Conservation (phyloP, 2,329 filamentous ascomycete genomes). For the Talaromyces funiculosus region DNA sequence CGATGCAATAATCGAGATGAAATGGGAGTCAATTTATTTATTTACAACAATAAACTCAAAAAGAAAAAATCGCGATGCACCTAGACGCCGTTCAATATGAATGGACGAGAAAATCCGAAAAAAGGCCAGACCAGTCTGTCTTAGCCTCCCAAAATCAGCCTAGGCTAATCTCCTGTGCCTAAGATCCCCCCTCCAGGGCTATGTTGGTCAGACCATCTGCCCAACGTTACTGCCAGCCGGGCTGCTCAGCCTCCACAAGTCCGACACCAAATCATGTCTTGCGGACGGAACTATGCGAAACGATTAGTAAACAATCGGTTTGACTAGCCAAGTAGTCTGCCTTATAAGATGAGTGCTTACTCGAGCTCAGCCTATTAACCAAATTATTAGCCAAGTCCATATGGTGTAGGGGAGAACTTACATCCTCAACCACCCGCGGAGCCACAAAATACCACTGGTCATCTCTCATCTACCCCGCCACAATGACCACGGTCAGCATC, state of each 20-base stretch:
- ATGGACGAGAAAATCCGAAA: not conserved
- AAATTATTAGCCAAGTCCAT: not conserved
- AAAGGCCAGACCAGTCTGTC: not conserved
- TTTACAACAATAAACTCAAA: not conserved
- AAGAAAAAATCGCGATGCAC: not conserved
- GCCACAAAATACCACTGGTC: constrained; percentile 14
- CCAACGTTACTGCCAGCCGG: not conserved
- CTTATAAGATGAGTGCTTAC: not conserved
- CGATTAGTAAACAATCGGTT: not conserved
- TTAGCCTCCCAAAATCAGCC: constrained; percentile 3
- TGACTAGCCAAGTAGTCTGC: not conserved
- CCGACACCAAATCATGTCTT: not conserved
- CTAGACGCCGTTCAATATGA: not conserved
- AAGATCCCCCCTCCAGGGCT: not conserved
- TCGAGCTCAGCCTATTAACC: constrained; percentile 6
- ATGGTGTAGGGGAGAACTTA: not conserved
- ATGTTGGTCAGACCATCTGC: not conserved
- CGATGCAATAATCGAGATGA: not conserved
- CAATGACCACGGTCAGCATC: not conserved
- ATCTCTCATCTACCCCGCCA: constrained; percentile 10
- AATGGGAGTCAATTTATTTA: not conserved
- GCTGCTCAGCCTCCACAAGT: constrained; percentile 4
- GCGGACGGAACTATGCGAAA: not conserved
- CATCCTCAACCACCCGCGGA: constrained; percentile 14
- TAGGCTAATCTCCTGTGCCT: not conserved